Base-by-base conservation (phyloP, 345 rosid species). In the Jatropha curcas region DNA sequence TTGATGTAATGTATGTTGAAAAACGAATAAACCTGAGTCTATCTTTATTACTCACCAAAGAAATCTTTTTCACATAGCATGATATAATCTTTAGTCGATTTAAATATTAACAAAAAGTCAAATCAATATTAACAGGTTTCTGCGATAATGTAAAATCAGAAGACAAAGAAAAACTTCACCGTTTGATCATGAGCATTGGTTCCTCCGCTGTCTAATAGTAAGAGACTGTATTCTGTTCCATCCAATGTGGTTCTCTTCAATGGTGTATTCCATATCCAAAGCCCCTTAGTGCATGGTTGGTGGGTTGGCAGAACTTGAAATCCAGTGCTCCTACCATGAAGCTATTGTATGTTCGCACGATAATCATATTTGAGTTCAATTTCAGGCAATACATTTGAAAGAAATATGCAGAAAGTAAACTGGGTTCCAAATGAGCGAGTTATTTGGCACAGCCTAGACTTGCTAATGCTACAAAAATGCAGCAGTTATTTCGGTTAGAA, bases 211-310 rank as follows among this genome's bases (percentile, higher is more conserved):
- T 96, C 99, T 55, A 96, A 84, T 20, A 96, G 85, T 77, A 96
- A 74, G 24, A 96, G 96, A 80, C 87, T 89, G 72, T 93, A 96
- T 77, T 91, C 91, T 22, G 91, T 87, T 71, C 98, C 98, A 77
- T 96, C 99, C 55, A 96, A 90, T 71, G 96, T 86, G 70, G 85
- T 91, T 82, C 89, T 83, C 86, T 88, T 93, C 59, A 96, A 78
- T 8, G 98, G 96, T 58, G 93, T 81, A 81, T 97, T 96, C 99
- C 98, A 96, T 82, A 96, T 74, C 97, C 98, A 96, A 67, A 96
- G 97, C 67, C 99, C 99, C 72, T 93, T 90, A 0, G 99, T 96
- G 78, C 97, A 93, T 0, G 98, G 98, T 60, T 89, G 86, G 71
- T 93, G 99, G 70, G 98, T 93, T 35, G 99, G 89, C 43, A 97